Base-by-base conservation (phyloP, 1,284 basidiomycete genomes). In the Amylostereum areolatum region DNA sequence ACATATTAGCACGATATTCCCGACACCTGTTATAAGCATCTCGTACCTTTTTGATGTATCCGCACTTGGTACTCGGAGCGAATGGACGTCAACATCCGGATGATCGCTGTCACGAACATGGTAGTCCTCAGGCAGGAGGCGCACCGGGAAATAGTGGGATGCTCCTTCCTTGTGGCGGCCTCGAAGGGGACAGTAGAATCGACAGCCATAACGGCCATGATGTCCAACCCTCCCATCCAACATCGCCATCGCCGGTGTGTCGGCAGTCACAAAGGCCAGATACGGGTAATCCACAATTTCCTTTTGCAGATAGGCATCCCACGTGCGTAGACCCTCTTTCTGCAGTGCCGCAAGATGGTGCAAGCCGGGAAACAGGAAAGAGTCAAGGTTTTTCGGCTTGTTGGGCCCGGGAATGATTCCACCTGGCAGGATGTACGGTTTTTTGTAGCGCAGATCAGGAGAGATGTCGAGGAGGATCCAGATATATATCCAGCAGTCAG, bases 171-270 rank as follows among this genome's bases (percentile, higher is more conserved):
- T 61, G 30, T 54, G 58, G 3, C 56, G 53, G 7, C 62, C 57
- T 8, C 36, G 47, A 2, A 59, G 40, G 11, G 48, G 46, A 49
- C 60, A 63, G 24, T 51, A 50, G 11, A 60, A 27, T 4, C 58
- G 51, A 47, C 63, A 63, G 6, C 57, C 52, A 35, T 52, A 46
- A 35, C 49, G 52, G 4, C 63, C 60, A 40, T 55, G 55, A 45
- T 66, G 66, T 2, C 64, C 62, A 30, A 62, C 59, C 11, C 54
- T 46, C 1, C 64, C 60, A 51, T 53, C 59, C 7, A 65, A 31
- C 32, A 57, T 50, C 2, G 57, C 49, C 7, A 64, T 50, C 4
- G 57, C 65, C 24, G 59, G 56, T 8, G 57, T 59, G 52, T 67
- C 65, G 27, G 64, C 64, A 1, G 55, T 57, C 3, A 45, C 55